These are phyloP conservation scores for Calendula officinalis DNA, from an alignment of 129 eudicot genomes.

Conservation along the genomic window DNA sequence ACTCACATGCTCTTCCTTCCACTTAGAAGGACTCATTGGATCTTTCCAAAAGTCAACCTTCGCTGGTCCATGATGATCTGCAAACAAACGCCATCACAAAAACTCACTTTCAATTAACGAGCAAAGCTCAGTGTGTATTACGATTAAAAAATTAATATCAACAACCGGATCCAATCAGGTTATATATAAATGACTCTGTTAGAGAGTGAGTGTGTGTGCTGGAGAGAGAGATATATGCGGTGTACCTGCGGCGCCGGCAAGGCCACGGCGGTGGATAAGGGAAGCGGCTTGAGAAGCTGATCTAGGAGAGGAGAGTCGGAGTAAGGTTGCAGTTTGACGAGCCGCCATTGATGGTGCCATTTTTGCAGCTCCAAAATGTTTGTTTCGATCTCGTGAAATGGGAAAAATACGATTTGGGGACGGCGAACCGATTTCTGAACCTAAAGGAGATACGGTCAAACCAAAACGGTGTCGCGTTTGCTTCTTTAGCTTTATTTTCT, in stretches of 20 bases:
- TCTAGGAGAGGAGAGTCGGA: slow-evolving; percentile 50
- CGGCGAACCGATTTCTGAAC: slow-evolving; percentile 9
- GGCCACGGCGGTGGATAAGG: slow-evolving; percentile 80
- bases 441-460: not conserved
- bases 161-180: not conserved
- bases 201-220: no score
- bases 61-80: slow-evolving; percentile 40
- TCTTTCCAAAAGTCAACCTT: slow-evolving; percentile 38
- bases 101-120: not conserved
- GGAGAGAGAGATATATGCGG: no score
- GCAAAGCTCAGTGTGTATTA: not conserved
- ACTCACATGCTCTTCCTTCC: slow-evolving; percentile 45
- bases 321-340: slow-evolving; percentile 63
- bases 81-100: slow-evolving; percentile 10
- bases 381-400: not conserved
- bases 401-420: not conserved
- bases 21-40: slow-evolving; percentile 37
- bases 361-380: slow-evolving; percentile 8
- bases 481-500: no score
- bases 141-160: not conserved
- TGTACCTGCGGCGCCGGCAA: slow-evolving; percentile 82
- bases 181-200: no score
- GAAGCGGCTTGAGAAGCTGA: slow-evolving; percentile 46
- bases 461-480: no score
- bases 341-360: slow-evolving; percentile 64